Evolutionary conservation across 2,329 filamentous ascomycete genomes (phyloP).

Genomic region (Colletotrichum godetiae): DNA sequence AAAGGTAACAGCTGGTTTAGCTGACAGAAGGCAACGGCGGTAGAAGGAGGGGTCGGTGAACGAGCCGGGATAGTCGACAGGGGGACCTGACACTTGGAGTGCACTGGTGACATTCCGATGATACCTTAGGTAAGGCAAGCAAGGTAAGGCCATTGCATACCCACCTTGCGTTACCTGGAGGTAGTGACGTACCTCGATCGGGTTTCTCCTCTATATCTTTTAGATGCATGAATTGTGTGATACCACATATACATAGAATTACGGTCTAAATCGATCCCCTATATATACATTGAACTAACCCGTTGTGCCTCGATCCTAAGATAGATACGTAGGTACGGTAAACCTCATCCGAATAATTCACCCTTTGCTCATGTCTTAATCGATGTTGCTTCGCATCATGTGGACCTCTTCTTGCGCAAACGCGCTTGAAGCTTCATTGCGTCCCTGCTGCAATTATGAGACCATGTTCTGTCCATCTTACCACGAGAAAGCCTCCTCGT

Average conservation of each 20-base stretch:
- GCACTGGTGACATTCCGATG: neutral
- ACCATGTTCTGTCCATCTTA: slow-evolving; percentile 41
- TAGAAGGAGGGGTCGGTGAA: neutral
- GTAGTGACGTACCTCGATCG: slow-evolving; percentile 5
- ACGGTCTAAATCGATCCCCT: slow-evolving; percentile 4
- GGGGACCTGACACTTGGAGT: neutral
- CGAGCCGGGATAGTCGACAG: neutral
- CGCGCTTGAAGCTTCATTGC: neutral
- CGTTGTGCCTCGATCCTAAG: neutral
- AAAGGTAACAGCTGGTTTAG: neutral
- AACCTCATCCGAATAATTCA: neutral
- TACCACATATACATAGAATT: neutral
- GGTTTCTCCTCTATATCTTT: neutral
- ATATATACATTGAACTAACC: slow-evolving; percentile 21
- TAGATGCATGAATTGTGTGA: slow-evolving; percentile 4
- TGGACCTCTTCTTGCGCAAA: neutral
- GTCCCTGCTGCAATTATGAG: neutral
- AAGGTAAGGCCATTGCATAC: too few species aligned
- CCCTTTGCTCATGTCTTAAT: neutral
- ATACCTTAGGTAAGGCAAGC: neutral
- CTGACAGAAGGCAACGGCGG: neutral
- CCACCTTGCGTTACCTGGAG: too few species aligned
- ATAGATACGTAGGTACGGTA: too few species aligned
- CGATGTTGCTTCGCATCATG: neutral
- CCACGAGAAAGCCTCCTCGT: slow-evolving; percentile 81